Conservation (phyloP, 306 rosid species). For the Trifolium repens region DNA sequence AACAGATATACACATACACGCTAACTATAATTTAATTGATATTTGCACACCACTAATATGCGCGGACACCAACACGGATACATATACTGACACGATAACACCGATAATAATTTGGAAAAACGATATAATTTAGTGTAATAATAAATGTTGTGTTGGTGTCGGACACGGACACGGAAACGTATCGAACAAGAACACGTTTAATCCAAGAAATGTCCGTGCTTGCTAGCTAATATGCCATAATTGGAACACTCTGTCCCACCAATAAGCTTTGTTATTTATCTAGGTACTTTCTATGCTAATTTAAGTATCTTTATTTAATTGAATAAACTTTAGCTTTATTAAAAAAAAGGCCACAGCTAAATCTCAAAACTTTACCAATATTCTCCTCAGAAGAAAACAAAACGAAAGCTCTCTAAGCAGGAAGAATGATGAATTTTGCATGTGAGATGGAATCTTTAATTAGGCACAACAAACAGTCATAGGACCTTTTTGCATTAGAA, state of each 20-base stretch:
- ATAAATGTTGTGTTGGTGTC: too few relatives aligned
- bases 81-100: too few relatives aligned
- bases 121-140: too few relatives aligned
- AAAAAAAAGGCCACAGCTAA: conserved; percentile 16
- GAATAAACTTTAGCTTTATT: neutral
- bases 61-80: too few relatives aligned
- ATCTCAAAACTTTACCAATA: conserved; percentile 32
- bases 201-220: too few relatives aligned
- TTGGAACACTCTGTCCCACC: conserved; percentile 35
- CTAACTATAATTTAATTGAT: neutral
- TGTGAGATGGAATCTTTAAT: conserved; percentile 75
- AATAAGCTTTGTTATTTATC: neutral
- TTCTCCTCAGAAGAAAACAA: conserved; percentile 44
- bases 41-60: neutral
- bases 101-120: too few relatives aligned
- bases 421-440: conserved; percentile 59
- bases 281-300: neutral
- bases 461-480: conserved; percentile 35
- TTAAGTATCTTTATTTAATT: neutral
- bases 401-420: conserved; percentile 46
- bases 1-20: too few relatives aligned
- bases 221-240: conserved; percentile 6
- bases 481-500: conserved; percentile 29
- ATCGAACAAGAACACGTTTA: too few relatives aligned
- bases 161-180: too few relatives aligned